Evolutionary conservation across 345 rosid genomes (phyloP).

Genomic region (Gossypium longicalyx): DNA sequence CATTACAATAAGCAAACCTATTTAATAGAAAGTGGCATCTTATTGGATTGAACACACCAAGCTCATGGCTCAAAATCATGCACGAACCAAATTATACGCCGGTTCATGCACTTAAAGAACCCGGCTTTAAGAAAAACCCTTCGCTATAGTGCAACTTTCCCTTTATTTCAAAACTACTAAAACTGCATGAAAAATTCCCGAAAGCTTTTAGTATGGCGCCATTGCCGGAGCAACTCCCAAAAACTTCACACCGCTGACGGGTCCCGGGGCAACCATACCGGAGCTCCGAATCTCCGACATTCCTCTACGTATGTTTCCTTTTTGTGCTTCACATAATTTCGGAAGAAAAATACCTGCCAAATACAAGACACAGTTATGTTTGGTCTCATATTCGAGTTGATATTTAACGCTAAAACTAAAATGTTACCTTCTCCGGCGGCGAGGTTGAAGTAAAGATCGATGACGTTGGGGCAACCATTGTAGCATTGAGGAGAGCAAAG

Average conservation of each 20-base stretch:
- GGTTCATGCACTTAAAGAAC: not conserved
- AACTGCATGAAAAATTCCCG: not conserved
- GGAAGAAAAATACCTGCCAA: slow-evolving; percentile 70
- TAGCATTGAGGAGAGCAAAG: slow-evolving; percentile 82
- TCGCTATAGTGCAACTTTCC: not conserved
- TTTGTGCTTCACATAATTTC: slow-evolving; percentile 57
- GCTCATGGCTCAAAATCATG: not conserved
- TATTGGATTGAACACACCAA: not conserved
- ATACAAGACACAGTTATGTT: not conserved
- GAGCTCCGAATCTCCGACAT: slow-evolving; percentile 63
- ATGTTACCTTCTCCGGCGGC: slow-evolving; percentile 87
- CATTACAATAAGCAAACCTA: not conserved
- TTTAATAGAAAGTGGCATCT: not conserved
- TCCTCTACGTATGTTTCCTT: slow-evolving; percentile 44
- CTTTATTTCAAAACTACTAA: not conserved
- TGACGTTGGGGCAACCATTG: slow-evolving; percentile 61
- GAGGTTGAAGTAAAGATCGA: slow-evolving; percentile 82
- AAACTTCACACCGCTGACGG: slow-evolving; percentile 11
- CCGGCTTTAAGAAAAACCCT: not conserved
- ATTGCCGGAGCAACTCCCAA: slow-evolving; percentile 4
- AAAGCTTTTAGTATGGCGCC: not conserved
- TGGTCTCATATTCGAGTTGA: too few relatives aligned
- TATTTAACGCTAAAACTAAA: too few relatives aligned
- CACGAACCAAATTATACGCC: not conserved
- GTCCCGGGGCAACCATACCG: slow-evolving; percentile 51